Conservation (phyloP, 768 basidiomycete genomes). For the Rhizopogon vinicolor region DNA sequence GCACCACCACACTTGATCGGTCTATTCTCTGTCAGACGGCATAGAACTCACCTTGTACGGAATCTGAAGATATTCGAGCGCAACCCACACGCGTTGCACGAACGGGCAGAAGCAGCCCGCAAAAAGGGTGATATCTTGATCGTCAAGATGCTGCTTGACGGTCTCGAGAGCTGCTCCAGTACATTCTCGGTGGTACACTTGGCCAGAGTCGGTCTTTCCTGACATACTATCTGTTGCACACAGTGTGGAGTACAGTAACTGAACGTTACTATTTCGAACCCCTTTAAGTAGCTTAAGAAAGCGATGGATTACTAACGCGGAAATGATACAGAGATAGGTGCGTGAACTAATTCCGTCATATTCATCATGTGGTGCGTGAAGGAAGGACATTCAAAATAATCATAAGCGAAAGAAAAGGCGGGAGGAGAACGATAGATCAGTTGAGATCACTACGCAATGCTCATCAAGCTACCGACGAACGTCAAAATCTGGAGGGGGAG, state of each 20-base stretch:
- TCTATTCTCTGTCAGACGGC: neutral
- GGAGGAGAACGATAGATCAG: conserved; percentile 6
- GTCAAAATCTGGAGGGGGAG: conserved; percentile 71
- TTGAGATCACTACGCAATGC: conserved; percentile 38
- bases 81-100: conserved; percentile 78
- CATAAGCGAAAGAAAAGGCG: neutral
- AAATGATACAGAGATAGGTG: neutral
- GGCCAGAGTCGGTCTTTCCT: conserved; percentile 29
- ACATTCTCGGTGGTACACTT: conserved; percentile 34
- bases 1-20: neutral
- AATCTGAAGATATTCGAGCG: conserved; percentile 64
- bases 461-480: conserved; percentile 93
- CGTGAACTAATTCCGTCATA: neutral
- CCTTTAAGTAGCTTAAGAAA: no score
- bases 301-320: neutral
- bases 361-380: neutral
- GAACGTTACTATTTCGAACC: no score
- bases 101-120: conserved; percentile 77
- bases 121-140: conserved; percentile 61
- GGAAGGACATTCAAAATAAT: neutral
- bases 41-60: conserved; percentile 55
- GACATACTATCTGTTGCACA: no score
- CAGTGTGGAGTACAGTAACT: no score
- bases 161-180: conserved; percentile 55
- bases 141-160: conserved; percentile 39